These are phyloP conservation scores for Tetragonia tetragonoides DNA, from an alignment of 148 eudicot species.

Conservation along the genomic window DNA sequence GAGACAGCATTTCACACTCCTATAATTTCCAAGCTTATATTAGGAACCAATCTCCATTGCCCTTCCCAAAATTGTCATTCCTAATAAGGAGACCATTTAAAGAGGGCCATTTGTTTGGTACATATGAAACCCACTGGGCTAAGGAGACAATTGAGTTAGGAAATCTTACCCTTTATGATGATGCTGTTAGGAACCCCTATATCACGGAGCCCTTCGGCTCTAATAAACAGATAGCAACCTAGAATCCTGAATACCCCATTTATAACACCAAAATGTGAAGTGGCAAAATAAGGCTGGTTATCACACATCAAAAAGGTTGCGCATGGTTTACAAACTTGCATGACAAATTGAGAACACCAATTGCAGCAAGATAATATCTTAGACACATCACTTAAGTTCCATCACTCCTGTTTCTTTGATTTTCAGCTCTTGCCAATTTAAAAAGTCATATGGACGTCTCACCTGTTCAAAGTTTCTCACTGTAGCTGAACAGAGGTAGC, in stretches of 20 bases:
- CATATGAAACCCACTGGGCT: too few relatives aligned
- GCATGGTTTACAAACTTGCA: background rate
- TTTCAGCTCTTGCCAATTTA: background rate
- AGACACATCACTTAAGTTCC: background rate
- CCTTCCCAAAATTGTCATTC: too few relatives aligned
- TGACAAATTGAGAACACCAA: background rate
- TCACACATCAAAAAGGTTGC: background rate
- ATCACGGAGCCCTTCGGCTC: too few relatives aligned
- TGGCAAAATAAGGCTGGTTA: background rate
- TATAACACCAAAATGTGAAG: background rate
- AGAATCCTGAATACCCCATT: background rate
- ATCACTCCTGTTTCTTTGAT: background rate
- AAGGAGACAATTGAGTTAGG: too few relatives aligned
- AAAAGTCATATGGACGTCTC: background rate
- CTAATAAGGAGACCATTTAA: too few relatives aligned
- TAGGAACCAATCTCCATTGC: too few relatives aligned
- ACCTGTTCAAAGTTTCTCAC: slow-evolving; percentile 83
- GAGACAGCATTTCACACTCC: too few relatives aligned
- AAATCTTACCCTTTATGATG: too few relatives aligned
- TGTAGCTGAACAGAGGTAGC: slow-evolving; percentile 89
- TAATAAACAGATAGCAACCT: too few relatives aligned
- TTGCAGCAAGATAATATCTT: background rate
- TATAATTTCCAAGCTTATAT: too few relatives aligned
- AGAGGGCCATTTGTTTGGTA: too few relatives aligned
- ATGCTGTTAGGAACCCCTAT: too few relatives aligned